A percentile compares a stretch with the other conserved stretches of the same genome.
Conservation (phyloP, 2,329 filamentous ascomycete genomes). For the Fusarium chuoi region DNA sequence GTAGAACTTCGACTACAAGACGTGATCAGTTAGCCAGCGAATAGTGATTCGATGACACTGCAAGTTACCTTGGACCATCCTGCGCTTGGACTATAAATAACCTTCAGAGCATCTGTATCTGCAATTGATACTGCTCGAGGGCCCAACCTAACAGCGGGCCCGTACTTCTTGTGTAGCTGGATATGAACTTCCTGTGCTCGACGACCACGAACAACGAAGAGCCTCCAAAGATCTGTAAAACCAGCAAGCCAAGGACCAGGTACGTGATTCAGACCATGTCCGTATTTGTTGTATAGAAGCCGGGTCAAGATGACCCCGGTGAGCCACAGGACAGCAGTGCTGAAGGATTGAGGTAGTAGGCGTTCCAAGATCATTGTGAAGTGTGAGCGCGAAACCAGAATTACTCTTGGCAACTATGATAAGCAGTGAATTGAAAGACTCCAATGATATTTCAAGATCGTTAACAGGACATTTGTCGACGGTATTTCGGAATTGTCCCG, state of each 20-base stretch:
- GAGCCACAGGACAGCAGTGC: neutral
- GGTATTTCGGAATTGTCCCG: neutral
- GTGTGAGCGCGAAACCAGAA: neutral
- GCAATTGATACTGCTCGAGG: slow-evolving; percentile 8
- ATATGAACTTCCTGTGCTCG: slow-evolving; percentile 24
- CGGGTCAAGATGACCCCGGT: neutral
- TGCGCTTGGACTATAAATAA: slow-evolving; percentile 12
- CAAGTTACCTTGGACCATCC: slow-evolving; percentile 6
- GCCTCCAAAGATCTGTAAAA: slow-evolving; percentile 22
- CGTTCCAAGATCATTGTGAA: neutral
- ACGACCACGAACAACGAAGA: slow-evolving; percentile 12
- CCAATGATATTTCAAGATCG: neutral
- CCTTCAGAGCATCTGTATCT: slow-evolving; percentile 2
- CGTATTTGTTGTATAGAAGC: slow-evolving; percentile 17
- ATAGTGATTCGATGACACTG: too few relatives aligned
- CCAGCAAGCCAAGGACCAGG: slow-evolving; percentile 16
- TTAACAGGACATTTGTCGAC: neutral
- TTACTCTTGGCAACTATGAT: too few relatives aligned
- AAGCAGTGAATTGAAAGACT: neutral
- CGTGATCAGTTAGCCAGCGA: neutral
- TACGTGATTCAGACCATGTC: slow-evolving; percentile 6
- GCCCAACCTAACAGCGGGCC: slow-evolving; percentile 14
- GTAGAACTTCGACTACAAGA: slow-evolving; percentile 41
- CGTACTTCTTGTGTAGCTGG: slow-evolving; percentile 16
- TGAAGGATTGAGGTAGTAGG: slow-evolving; percentile 3